Evolutionary conservation across 768 basidiomycete species (phyloP), one percentile per base, ranked within the genome.

Genomic region (Phanerochaete sordida): DNA sequence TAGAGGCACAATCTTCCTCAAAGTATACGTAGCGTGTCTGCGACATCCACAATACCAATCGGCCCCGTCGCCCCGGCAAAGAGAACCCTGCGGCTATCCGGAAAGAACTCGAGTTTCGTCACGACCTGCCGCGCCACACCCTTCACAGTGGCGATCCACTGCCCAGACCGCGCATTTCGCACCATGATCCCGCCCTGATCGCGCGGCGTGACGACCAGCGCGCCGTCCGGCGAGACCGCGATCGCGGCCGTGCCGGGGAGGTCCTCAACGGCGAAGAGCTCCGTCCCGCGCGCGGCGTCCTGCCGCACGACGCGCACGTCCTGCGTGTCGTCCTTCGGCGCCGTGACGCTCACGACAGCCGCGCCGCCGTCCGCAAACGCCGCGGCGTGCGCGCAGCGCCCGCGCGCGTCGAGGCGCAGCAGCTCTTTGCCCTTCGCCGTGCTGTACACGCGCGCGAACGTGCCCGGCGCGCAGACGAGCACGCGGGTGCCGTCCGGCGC

Each of bases 41-140:
- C 26, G 46, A 47, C 46, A 23, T 26, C 23, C 19, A 13, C n/a
- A 7, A 47, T 13, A 19, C 15, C 28, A 35, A 56, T 33, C 13
- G n/a, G n/a, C 28, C 23, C 12, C 19, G 48, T 21, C 11, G 27
- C 60, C n/a, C 33, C 16, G 13, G n/a, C 62, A 19, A 53, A 49
- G 44, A 27, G 59, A 33, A 64, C 45, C 45, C n/a, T 19, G 24
- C 23, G 65, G 26, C 62, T 54, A 31, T 64, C 59, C 9, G 62
- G 62, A 7, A 62, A 57, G 48, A 63, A 64, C 3, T 11, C 12
- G 16, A 26, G 11, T 8, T 21, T 23, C 46, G 21, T 16, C 3
- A 47, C 21, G 6, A 13, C 33, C 33, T 6, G 13, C 33, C 33
- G 6, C 7, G 33, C 46, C 19, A 21, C 12, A 11, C 23, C 46